A percentile compares a stretch with the other conserved stretches of the same genome.
Evolutionary conservation across 2,329 filamentous ascomycete genomes (phyloP).

Genomic region (Aspergillus fructus): DNA sequence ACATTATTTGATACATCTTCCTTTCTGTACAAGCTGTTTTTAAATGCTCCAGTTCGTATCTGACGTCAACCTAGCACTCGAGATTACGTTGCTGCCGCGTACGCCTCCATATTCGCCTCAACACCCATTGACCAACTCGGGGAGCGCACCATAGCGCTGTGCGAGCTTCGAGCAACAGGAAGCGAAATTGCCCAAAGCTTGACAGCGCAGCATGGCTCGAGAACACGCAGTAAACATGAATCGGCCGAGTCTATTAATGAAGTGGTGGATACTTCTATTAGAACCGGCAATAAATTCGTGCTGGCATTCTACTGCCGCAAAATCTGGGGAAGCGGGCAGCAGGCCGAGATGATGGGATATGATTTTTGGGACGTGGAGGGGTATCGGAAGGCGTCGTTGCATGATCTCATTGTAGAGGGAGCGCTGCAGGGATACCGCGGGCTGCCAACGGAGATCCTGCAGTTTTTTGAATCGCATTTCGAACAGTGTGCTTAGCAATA

Average conservation of each 20-base stretch:
- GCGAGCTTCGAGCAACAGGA: not conserved
- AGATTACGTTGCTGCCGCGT: slow-evolving; percentile 18
- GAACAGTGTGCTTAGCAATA: not conserved
- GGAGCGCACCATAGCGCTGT: slow-evolving; percentile 1
- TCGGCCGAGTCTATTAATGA: not conserved
- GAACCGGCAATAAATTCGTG: not conserved
- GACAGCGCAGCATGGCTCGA: not conserved
- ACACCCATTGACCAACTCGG: slow-evolving; percentile 13
- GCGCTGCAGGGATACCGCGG: not conserved
- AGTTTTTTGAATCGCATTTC: not conserved
- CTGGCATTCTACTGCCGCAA: slow-evolving; percentile 17
- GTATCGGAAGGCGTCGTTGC: not conserved
- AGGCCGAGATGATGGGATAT: slow-evolving; percentile 1
- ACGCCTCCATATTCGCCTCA: slow-evolving; percentile 16
- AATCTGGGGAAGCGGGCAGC: slow-evolving; percentile 17
- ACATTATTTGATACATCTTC: not conserved
- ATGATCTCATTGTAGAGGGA: not conserved
- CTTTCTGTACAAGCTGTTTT: no score
- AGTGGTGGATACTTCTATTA: not conserved
- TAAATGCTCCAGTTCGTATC: no score
- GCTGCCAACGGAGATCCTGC: not conserved
- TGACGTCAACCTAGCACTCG: slow-evolving; percentile 7
- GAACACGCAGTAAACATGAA: not conserved
- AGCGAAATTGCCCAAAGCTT: not conserved
- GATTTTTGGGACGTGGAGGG: slow-evolving; percentile 18